phyloP scores from a whole-genome alignment of 495 filamentous ascomycete species.

The Penicillium canescens region DNA sequence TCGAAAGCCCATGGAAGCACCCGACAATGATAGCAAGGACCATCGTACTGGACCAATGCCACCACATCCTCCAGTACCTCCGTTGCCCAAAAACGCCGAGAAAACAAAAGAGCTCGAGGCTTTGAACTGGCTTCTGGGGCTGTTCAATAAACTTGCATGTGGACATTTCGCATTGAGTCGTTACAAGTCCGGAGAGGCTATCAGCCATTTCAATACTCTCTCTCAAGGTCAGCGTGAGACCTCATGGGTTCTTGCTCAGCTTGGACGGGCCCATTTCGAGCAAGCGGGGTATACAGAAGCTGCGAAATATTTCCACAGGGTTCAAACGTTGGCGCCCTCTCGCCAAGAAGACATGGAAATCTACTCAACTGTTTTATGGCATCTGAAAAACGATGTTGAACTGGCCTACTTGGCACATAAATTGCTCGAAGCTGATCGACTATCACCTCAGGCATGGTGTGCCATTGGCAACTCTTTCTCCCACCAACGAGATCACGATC shows the following conservation, averaged over 20 bases:
- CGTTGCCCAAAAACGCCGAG: constrained; percentile 32
- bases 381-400: constrained; percentile 86
- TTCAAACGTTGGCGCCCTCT: constrained; percentile 74
- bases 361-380: constrained; percentile 97
- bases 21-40: constrained; percentile 67
- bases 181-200: constrained; percentile 75
- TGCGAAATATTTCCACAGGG: constrained; percentile 76
- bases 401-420: constrained; percentile 90
- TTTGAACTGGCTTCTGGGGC: constrained; percentile 73
- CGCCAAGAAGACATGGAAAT: constrained; percentile 93
- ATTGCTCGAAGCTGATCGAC: constrained; percentile 78
- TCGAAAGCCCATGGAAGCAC: constrained; percentile 58
- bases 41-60: constrained; percentile 28
- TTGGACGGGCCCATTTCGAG: constrained; percentile 88
- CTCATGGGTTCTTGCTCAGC: constrained; percentile 89
- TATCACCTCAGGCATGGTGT: constrained; percentile 94
- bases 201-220: constrained; percentile 68
- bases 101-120: constrained; percentile 71
- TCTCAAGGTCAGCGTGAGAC: constrained; percentile 80
- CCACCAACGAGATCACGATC: constrained; percentile 90
- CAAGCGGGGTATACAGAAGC: constrained; percentile 80
- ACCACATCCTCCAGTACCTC: constrained; percentile 27
- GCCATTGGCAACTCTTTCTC: constrained; percentile 94
- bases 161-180: constrained; percentile 75
- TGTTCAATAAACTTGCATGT: constrained; percentile 78